phyloP scores from a whole-genome alignment of 2,329 filamentous ascomycete genomes.

The Gremmenia infestans region DNA sequence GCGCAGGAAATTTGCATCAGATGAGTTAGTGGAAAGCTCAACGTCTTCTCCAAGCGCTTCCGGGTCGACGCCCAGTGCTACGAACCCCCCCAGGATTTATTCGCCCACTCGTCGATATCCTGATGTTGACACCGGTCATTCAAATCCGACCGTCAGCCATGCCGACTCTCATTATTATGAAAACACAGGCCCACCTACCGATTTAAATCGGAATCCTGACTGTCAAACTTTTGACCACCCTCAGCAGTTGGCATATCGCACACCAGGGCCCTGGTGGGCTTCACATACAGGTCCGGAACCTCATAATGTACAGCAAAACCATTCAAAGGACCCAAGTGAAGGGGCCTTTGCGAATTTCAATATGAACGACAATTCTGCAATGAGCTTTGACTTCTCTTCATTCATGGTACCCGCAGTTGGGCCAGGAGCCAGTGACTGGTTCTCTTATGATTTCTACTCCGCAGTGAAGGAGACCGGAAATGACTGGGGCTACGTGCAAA shows the following conservation, averaged over 20 bases:
- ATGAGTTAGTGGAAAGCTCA: background rate
- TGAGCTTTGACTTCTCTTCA: conserved; percentile 17
- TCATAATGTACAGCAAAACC: background rate
- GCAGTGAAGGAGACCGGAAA: conserved; percentile 23
- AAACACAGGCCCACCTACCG: background rate
- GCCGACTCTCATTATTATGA: background rate
- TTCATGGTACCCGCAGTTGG: conserved; percentile 16
- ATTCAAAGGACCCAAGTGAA: background rate
- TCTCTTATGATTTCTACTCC: conserved; percentile 23
- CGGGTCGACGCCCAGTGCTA: background rate
- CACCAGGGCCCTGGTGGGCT: background rate
- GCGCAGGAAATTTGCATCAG: conserved; percentile 8
- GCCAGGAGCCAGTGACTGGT: conserved; percentile 15
- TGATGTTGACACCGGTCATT: background rate
- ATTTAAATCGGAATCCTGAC: background rate
- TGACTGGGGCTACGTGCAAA: conserved; percentile 11
- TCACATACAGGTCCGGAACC: background rate
- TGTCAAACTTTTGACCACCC: background rate
- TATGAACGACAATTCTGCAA: background rate
- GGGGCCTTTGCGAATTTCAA: background rate
- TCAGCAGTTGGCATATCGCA: background rate
- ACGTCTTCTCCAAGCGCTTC: background rate
- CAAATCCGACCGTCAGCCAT: background rate
- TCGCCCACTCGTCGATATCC: background rate
- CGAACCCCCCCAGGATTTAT: background rate